Conservation (phyloP, 768 basidiomycete species). For the Amanita polypyramis region DNA sequence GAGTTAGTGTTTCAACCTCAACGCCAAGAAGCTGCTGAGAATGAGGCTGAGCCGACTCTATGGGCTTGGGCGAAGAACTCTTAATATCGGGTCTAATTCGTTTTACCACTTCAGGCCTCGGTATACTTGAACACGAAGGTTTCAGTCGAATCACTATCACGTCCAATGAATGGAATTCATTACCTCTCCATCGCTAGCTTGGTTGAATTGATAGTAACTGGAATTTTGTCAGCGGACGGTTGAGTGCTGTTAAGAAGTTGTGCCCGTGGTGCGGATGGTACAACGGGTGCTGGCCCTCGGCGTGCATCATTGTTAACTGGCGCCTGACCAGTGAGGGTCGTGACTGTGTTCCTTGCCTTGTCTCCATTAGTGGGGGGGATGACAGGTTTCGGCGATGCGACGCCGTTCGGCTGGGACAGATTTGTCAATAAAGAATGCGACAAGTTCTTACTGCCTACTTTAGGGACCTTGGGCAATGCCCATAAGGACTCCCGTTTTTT, state of each 20-base stretch:
- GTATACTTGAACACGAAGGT: constrained; percentile 40
- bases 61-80: constrained; percentile 11
- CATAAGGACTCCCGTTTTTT: constrained; percentile 64
- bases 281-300: constrained; percentile 23
- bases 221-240: constrained; percentile 16
- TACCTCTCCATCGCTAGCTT: constrained; percentile 65
- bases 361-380: constrained; percentile 15
- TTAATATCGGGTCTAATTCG: constrained; percentile 36
- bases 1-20: not conserved
- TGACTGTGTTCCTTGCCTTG: not conserved
- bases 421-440: not conserved
- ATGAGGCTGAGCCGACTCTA: not conserved
- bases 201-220: constrained; percentile 25
- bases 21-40: not conserved
- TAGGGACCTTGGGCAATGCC: constrained; percentile 21
- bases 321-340: not conserved
- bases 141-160: constrained; percentile 2
- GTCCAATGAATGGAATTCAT: constrained; percentile 7
- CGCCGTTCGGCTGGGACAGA: constrained; percentile 17
- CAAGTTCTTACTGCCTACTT: constrained; percentile 14
- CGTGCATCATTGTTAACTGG: constrained; percentile 21
- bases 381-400: constrained; percentile 21
- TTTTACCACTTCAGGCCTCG: constrained; percentile 72
- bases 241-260: constrained; percentile 30
- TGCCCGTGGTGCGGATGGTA: constrained; percentile 50